Evolutionary conservation across 2,329 filamentous ascomycete species (phyloP).

Genomic region (Lasiodiplodia sp.): DNA sequence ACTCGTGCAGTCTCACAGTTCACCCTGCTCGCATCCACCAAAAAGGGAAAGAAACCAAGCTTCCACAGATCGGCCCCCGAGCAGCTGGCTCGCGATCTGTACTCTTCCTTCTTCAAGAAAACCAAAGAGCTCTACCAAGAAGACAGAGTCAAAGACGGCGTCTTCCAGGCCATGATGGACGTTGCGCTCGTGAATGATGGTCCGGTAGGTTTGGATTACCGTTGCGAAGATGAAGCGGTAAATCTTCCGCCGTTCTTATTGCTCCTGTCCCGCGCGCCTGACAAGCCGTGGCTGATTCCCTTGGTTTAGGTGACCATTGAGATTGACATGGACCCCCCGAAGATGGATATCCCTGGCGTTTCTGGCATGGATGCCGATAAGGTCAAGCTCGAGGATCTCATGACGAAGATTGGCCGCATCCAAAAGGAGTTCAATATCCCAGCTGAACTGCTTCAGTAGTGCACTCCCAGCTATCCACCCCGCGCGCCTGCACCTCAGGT

Average conservation of each 20-base stretch:
- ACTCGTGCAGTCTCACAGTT: constrained; percentile 83
- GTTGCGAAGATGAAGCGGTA: constrained; percentile 65
- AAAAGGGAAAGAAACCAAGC: constrained; percentile 93
- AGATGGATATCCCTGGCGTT: constrained; percentile 42
- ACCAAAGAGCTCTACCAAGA: constrained; percentile 74
- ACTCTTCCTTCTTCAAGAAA: constrained; percentile 81
- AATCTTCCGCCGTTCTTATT: constrained; percentile 41
- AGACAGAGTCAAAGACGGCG: constrained; percentile 88
- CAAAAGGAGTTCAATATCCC: constrained; percentile 45
- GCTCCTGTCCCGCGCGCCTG: constrained; percentile 7
- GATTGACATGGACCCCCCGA: constrained; percentile 56
- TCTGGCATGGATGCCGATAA: constrained; percentile 13
- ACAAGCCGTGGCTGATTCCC: constrained; percentile 4
- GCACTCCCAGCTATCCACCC: background rate
- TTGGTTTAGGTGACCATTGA: constrained; percentile 55
- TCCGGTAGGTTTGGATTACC: constrained; percentile 69
- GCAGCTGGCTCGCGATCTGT: constrained; percentile 80
- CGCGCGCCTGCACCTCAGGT: background rate
- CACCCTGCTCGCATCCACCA: constrained; percentile 89
- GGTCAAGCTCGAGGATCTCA: constrained; percentile 31
- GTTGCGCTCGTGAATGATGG: constrained; percentile 90
- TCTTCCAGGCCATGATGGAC: constrained; percentile 99
- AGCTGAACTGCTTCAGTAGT: constrained; percentile 39
- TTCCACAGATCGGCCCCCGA: constrained; percentile 88
- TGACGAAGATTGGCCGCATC: constrained; percentile 41